phyloP scores from a whole-genome alignment of 2,329 filamentous ascomycete genomes.

The Penicillium corylophilum region DNA sequence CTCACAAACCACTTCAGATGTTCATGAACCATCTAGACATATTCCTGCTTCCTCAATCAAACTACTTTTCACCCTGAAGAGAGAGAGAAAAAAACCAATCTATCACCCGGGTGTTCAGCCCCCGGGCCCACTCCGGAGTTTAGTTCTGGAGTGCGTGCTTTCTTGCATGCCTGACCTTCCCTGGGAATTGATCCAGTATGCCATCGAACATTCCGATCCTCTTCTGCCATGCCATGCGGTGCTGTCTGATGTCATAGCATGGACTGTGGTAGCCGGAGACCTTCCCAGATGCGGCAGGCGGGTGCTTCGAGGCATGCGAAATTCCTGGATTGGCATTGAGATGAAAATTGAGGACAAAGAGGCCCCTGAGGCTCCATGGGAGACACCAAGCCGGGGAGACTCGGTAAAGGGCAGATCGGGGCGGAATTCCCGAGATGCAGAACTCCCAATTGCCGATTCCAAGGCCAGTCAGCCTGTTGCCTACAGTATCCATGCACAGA shows the following conservation, averaged over 20 bases:
- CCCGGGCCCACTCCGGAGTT: background rate
- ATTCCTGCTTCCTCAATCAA: no score
- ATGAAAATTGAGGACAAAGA: background rate
- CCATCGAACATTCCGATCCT: conserved; percentile 14
- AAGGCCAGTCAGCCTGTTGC: background rate
- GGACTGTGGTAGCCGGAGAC: background rate
- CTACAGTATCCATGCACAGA: conserved; percentile 3
- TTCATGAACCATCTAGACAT: no score
- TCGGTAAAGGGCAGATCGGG: background rate
- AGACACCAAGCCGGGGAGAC: background rate
- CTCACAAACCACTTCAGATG: no score
- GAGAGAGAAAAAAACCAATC: background rate
- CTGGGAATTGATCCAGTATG: conserved; percentile 10
- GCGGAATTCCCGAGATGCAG: no score
- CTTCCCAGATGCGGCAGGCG: background rate
- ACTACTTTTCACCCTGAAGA: background rate
- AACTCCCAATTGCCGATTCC: no score
- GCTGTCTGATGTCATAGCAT: conserved; percentile 2
- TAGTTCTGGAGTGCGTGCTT: background rate
- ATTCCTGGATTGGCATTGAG: background rate
- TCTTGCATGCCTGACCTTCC: background rate
- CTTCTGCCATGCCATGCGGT: background rate
- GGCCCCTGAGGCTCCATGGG: background rate
- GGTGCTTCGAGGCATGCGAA: background rate
- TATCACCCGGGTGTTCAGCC: background rate